Evolutionary conservation across 1,284 basidiomycete species (phyloP).

Genomic region (Sporisorium scitamineum): DNA sequence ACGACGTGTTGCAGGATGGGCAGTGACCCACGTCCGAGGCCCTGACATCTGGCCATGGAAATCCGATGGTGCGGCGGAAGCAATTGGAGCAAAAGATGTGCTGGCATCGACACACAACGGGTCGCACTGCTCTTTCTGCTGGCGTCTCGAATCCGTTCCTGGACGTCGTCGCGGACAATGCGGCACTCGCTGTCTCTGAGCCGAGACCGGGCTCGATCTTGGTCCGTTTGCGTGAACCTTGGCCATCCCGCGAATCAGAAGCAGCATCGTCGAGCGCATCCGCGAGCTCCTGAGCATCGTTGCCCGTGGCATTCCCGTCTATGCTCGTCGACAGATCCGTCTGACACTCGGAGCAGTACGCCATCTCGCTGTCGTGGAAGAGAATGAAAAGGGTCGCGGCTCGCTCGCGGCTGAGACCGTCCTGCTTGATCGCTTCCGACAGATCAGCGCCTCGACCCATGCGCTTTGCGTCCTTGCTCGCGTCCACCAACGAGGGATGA

Average conservation of each 20-base stretch:
- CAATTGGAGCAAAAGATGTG: conserved; percentile 78
- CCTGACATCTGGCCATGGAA: conserved; percentile 40
- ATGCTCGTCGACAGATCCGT: conserved; percentile 74
- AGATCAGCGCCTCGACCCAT: conserved; percentile 75
- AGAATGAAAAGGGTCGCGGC: conserved; percentile 84
- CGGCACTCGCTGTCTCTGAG: not conserved
- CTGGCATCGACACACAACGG: conserved; percentile 84
- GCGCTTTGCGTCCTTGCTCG: conserved; percentile 70
- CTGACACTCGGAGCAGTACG: conserved; percentile 88
- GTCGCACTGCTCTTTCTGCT: conserved; percentile 16
- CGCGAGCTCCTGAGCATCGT: conserved; percentile 71
- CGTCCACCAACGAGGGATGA: conserved; percentile 88
- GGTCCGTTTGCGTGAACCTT: conserved; percentile 14
- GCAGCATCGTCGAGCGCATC: conserved; percentile 73
- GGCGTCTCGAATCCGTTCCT: conserved; percentile 43
- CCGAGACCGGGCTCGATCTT: conserved; percentile 24
- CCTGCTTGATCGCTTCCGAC: conserved; percentile 75
- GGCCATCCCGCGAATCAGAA: conserved; percentile 22
- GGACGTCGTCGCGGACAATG: conserved; percentile 10
- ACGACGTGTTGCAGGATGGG: conserved; percentile 76
- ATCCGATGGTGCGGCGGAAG: conserved; percentile 66
- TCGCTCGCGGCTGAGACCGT: conserved; percentile 82
- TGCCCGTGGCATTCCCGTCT: conserved; percentile 34
- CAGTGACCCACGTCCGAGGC: conserved; percentile 71
- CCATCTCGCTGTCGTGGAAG: conserved; percentile 84